Evolutionary conservation across 2,329 filamentous ascomycete species (phyloP).

Genomic region (Hypoxylon sp.): DNA sequence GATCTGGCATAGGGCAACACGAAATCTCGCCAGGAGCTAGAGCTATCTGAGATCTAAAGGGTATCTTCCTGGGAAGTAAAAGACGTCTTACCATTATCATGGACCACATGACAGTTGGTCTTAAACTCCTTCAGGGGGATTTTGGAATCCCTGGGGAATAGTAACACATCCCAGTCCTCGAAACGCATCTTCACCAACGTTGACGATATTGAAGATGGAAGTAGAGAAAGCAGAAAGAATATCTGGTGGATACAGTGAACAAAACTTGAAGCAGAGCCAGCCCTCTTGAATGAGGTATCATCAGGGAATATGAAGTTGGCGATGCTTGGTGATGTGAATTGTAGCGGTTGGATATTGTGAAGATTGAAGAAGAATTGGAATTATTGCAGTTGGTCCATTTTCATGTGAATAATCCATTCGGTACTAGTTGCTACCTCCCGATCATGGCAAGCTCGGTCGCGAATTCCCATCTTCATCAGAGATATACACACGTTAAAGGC

Average conservation of each 20-base stretch:
- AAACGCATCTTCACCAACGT: constrained; percentile 76
- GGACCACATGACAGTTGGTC: constrained; percentile 80
- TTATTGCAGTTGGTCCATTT: constrained; percentile 5
- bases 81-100: constrained; percentile 60
- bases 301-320: constrained; percentile 32
- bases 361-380: constrained; percentile 20
- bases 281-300: constrained; percentile 35
- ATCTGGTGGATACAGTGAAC: constrained; percentile 48
- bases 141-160: constrained; percentile 78
- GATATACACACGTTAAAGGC: constrained; percentile 12
- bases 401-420: constrained; percentile 23
- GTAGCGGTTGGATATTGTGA: constrained; percentile 31
- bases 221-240: constrained; percentile 38
- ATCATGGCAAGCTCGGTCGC: constrained; percentile 6
- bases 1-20: neutral
- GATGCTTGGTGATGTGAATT: constrained; percentile 44
- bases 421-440: constrained; percentile 2
- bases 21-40: neutral
- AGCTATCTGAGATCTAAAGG: neutral
- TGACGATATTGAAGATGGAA: constrained; percentile 46
- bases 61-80: neutral
- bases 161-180: constrained; percentile 87
- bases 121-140: constrained; percentile 86
- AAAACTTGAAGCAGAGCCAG: constrained; percentile 44
- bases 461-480: constrained; percentile 26